Evolutionary conservation across 1,139 yeast species (phyloP).

Genomic region (Candida sojae): DNA sequence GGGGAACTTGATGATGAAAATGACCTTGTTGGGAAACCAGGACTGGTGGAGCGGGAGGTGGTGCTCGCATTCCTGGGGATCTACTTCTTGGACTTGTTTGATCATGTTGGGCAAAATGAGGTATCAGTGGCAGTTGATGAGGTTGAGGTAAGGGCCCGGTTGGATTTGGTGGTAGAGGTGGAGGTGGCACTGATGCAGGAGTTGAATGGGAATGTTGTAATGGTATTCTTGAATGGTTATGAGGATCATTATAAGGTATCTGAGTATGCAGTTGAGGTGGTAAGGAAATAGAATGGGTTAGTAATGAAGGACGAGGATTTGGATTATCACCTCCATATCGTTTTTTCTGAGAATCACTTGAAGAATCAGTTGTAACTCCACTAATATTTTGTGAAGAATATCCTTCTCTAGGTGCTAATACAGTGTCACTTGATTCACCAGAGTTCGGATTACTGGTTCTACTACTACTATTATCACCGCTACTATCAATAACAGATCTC

Average conservation of each 20-base stretch:
- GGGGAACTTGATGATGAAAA: not conserved
- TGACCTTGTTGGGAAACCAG: conserved; percentile 3
- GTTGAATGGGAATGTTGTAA: not conserved
- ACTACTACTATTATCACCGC: not conserved
- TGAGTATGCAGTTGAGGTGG: not conserved
- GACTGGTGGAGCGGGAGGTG: conserved; percentile 1
- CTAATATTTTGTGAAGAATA: not conserved
- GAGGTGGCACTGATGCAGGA: not conserved
- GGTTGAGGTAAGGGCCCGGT: conserved; percentile 16
- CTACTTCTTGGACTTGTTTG: conserved; percentile 4
- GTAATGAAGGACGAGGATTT: not conserved
- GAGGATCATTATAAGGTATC: not conserved
- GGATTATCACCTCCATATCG: not conserved
- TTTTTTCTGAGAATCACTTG: not conserved
- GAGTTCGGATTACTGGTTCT: not conserved
- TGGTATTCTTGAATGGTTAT: not conserved
- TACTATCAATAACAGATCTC: not conserved
- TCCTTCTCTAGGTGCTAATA: not conserved
- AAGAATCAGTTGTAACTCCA: not conserved
- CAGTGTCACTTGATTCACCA: not conserved
- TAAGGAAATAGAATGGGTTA: not conserved
- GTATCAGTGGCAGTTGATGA: conserved; percentile 14
- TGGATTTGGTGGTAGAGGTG: conserved; percentile 1
- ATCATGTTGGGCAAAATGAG: conserved; percentile 6
- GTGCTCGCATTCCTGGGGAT: conserved; percentile 1